Conservation (phyloP, 495 filamentous ascomycete genomes). For the Antarctomyces pellizariae region DNA sequence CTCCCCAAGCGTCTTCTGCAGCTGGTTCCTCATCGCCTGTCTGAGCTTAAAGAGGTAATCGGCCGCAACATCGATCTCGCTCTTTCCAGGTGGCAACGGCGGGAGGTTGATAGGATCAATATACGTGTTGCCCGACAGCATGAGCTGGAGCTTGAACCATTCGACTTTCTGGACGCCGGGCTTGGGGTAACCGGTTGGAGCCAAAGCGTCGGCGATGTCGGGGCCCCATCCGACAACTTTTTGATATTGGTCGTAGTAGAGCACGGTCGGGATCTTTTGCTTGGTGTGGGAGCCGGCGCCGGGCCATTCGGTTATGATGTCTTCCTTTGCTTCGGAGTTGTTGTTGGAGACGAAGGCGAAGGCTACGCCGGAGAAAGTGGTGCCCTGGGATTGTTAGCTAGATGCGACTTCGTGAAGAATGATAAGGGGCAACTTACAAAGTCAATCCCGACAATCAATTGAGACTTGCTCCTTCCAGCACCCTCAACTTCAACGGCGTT, state of each 20-base stretch:
- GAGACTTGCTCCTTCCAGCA: conserved; percentile 54
- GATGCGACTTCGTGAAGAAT: conserved; percentile 2
- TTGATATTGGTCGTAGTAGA: conserved; percentile 58
- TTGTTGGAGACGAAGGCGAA: conserved; percentile 57
- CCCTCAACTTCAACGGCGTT: conserved; percentile 68
- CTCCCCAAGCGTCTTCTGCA: conserved; percentile 55
- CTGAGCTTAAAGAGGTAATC: conserved; percentile 58
- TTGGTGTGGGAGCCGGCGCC: conserved; percentile 54
- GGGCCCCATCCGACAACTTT: conserved; percentile 59
- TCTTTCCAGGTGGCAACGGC: conserved; percentile 51
- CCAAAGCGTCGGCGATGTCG: conserved; percentile 51
- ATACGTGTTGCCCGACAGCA: conserved; percentile 57
- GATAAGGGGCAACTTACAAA: conserved; percentile 30
- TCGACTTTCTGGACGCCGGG: conserved; percentile 56
- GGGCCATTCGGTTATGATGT: conserved; percentile 60
- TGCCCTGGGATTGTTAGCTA: conserved; percentile 26
- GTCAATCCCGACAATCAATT: conserved; percentile 62
- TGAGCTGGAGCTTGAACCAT: conserved; percentile 61
- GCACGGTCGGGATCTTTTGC: conserved; percentile 56
- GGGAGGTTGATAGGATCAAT: conserved; percentile 61
- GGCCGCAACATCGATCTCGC: conserved; percentile 52
- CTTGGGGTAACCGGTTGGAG: conserved; percentile 52
- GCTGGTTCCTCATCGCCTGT: conserved; percentile 46
- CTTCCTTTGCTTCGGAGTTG: conserved; percentile 54
- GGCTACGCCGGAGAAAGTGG: conserved; percentile 52